Percentiles rank a stretch among this genome's conserved stretches.
phyloP scores from a whole-genome alignment of 2,329 filamentous ascomycete species.

The Penicillium sp. region DNA sequence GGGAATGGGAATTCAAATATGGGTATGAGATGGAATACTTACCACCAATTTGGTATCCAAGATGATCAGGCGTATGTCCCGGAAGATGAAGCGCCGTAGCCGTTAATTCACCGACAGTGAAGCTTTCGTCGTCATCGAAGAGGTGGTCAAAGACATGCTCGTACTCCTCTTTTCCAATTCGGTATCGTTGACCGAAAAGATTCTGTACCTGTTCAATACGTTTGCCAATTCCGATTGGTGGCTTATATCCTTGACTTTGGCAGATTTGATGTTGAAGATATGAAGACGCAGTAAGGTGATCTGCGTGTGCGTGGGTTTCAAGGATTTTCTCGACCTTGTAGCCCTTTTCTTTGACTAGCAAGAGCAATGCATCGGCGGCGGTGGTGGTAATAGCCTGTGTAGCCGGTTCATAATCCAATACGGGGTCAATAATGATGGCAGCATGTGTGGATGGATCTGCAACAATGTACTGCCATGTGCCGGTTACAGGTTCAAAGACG shows the following conservation, averaged over 20 bases:
- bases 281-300: constrained; percentile 63
- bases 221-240: constrained; percentile 61
- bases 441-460: constrained; percentile 55
- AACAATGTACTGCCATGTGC: constrained; percentile 67
- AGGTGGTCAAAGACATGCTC: constrained; percentile 57
- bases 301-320: constrained; percentile 60
- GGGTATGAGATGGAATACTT: neutral
- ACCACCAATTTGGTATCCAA: constrained; percentile 63
- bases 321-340: constrained; percentile 60
- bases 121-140: constrained; percentile 61
- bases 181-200: constrained; percentile 57
- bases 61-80: constrained; percentile 66
- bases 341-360: constrained; percentile 46
- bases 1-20: neutral
- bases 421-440: constrained; percentile 65
- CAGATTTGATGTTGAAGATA: constrained; percentile 59
- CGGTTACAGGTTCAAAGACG: constrained; percentile 48
- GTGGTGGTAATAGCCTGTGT: constrained; percentile 52
- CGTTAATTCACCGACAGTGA: constrained; percentile 55
- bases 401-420: constrained; percentile 60
- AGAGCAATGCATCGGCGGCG: constrained; percentile 58
- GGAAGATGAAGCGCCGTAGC: constrained; percentile 62
- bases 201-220: constrained; percentile 60
- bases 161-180: constrained; percentile 51
- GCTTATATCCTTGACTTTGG: constrained; percentile 39